phyloP scores from a whole-genome alignment of 495 filamentous ascomycete genomes.

The Lichina pygmaea region DNA sequence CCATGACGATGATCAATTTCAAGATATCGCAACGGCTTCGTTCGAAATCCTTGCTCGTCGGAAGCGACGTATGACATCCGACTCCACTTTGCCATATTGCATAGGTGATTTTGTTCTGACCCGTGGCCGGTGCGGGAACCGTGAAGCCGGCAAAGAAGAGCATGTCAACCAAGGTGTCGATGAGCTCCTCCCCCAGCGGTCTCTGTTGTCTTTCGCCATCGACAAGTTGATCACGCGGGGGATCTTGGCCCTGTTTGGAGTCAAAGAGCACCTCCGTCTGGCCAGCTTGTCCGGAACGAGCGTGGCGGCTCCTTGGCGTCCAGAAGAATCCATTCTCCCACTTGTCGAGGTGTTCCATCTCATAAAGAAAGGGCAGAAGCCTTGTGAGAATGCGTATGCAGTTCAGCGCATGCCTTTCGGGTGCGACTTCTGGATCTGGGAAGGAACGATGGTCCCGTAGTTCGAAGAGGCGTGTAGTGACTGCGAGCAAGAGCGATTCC shows the following conservation, averaged over 20 bases:
- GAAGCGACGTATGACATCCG: constrained; percentile 73
- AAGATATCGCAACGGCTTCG: constrained; percentile 78
- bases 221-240: constrained; percentile 28
- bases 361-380: constrained; percentile 76
- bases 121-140: constrained; percentile 32
- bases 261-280: constrained; percentile 67
- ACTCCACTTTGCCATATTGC: constrained; percentile 97
- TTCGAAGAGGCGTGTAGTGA: constrained; percentile 52
- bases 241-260: constrained; percentile 25
- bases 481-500: constrained; percentile 64
- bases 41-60: constrained; percentile 71
- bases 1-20: constrained; percentile 60
- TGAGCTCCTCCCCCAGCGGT: constrained; percentile 77
- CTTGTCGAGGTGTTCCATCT: constrained; percentile 54
- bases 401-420: constrained; percentile 72
- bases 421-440: constrained; percentile 68
- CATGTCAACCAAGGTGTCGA: constrained; percentile 71
- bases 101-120: constrained; percentile 62
- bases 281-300: constrained; percentile 20
- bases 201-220: constrained; percentile 68
- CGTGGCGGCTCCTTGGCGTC: constrained; percentile 41
- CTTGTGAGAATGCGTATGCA: constrained; percentile 84
- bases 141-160: constrained; percentile 84
- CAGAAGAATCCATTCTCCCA: constrained; percentile 95
- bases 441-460: constrained; percentile 77